Evolutionary conservation across 2,329 filamentous ascomycete species (phyloP), one percentile per base, ranked within the genome.

Genomic region (Fulvia fulva): DNA sequence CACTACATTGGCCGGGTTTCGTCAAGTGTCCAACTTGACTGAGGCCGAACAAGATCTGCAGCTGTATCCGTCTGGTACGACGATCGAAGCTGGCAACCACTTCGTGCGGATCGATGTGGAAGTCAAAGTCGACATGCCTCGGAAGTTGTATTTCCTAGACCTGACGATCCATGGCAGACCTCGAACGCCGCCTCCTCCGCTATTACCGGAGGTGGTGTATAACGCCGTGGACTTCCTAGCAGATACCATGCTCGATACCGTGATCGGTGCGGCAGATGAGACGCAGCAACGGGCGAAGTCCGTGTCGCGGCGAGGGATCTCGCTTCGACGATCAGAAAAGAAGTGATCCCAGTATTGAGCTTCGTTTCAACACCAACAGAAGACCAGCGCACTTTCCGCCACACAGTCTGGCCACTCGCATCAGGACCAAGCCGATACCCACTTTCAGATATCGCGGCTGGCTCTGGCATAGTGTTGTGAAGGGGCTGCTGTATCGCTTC

Each of bases 61-160:
- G 9, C 37, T 58, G 11, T 12, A 51, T 21, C 56, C 56, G 2
- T 32, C 52, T 2, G 56, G 56, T 22, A 47, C 46, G 1, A 44
- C 28, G 6, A 55, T 58, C 51, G 51, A 58, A 23, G 44, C 46
- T n/a, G 52, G 46, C 3, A 22, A 52, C 1, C 56, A 50, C n/a
- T 21, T 25, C 26, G 47, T 50, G 11, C 26, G 26, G 2, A n/a
- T 50, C 11, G 47, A 50, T 11, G 47, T 32, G 2, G 47, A 28
- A n/a, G 26, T 50, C 47, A 50, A 50, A 11, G 47, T 19, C 25
- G 47, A 32, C 26, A 50, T 50, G 47, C 47, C 47, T 28, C 23
- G 47, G 11, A 50, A 50, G 25, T 21, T 50, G 23, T 50, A 50
- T 11, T 32, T 50, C 5, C 16, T 50, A 26, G 47, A 50, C 26